These are phyloP conservation scores for Hypholoma fasciculare DNA, from an alignment of 768 basidiomycete genomes.

Conservation along the genomic window DNA sequence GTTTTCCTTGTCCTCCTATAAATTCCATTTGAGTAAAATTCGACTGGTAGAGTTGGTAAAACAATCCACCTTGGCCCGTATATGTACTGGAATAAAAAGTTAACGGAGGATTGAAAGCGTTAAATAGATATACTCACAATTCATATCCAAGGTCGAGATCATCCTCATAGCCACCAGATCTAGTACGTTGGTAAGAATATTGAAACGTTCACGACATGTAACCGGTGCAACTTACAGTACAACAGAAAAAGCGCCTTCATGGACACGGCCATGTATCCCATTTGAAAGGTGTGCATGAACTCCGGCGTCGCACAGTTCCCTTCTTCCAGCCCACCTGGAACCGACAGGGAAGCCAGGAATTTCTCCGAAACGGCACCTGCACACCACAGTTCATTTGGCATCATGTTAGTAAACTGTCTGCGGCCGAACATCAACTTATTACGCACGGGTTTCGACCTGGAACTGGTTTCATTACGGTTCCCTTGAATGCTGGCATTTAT, in stretches of 20 bases:
- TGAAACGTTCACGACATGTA: neutral
- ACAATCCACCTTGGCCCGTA: conserved; percentile 12
- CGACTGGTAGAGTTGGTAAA: neutral
- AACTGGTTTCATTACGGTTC: conserved; percentile 1
- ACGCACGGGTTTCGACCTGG: conserved; percentile 7
- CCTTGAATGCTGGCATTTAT: conserved; percentile 5
- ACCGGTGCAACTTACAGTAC: conserved; percentile 5
- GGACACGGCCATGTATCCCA: conserved; percentile 5
- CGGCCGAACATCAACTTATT: neutral
- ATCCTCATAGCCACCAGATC: conserved; percentile 19
- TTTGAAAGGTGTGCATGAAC: conserved; percentile 2
- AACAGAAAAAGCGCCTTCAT: conserved; percentile 5
- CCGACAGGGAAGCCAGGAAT: conserved; percentile 7
- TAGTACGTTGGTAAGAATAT: neutral
- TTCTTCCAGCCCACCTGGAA: conserved; percentile 4
- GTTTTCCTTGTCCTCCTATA: conserved; percentile 5
- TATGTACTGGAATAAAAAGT: conserved; percentile 9
- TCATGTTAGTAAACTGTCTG: no score
- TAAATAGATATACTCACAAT: conserved; percentile 10
- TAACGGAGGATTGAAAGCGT: neutral
- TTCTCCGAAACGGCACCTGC: conserved; percentile 4
- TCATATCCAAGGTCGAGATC: conserved; percentile 18
- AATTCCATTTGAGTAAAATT: no score
- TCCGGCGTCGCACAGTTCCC: conserved; percentile 9
- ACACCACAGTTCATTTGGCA: neutral